Conservation (phyloP, 495 filamentous ascomycete genomes). For the Tuber umbilicatum region DNA sequence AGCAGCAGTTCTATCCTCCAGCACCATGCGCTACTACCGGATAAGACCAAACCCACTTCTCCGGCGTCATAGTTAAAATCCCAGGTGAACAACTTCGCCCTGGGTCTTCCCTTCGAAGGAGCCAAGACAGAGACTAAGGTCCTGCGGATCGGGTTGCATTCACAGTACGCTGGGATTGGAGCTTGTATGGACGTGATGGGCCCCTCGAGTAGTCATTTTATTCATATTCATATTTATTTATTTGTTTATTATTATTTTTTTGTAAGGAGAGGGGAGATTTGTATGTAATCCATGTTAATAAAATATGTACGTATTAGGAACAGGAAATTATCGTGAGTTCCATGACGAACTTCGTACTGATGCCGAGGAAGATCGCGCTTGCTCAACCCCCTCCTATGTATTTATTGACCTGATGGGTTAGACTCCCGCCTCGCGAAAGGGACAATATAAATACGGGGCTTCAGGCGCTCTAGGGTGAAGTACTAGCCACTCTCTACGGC, state of each 20-base stretch:
- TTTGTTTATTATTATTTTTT: background rate
- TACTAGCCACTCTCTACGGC: too few species aligned
- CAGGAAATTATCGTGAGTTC: background rate
- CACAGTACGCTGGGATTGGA: conserved; percentile 56
- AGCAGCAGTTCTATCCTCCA: conserved; percentile 51
- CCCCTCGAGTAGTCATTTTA: background rate
- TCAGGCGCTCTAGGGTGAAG: too few species aligned
- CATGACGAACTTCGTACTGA: background rate
- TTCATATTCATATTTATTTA: too few species aligned
- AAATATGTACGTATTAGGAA: background rate
- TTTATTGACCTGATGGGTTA: too few species aligned
- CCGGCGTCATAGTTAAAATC: conserved; percentile 44
- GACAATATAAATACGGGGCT: too few species aligned
- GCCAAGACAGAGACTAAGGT: conserved; percentile 53
- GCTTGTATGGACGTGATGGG: conserved; percentile 34
- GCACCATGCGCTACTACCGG: conserved; percentile 55
- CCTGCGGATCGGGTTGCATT: conserved; percentile 49
- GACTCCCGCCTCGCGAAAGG: too few species aligned
- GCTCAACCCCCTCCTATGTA: background rate
- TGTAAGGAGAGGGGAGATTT: too few species aligned
- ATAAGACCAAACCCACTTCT: conserved; percentile 51
- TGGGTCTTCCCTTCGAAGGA: conserved; percentile 51
- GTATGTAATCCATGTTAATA: background rate
- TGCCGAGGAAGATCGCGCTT: background rate
- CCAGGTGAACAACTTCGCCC: conserved; percentile 49